Conservation (phyloP, 495 filamentous ascomycete species). For the Hypoxylon perforatum region DNA sequence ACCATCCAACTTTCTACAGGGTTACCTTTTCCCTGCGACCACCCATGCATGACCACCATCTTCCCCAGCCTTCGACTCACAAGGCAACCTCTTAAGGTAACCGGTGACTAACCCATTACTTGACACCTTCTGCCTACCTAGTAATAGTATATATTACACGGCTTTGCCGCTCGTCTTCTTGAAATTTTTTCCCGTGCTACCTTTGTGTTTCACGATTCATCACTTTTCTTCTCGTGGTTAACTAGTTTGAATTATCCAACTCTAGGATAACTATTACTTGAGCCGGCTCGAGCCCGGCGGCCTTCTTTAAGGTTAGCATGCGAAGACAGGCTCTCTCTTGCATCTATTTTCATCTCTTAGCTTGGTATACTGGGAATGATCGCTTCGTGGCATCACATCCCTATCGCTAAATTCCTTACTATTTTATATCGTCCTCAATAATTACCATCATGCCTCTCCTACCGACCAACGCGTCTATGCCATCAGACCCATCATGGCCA, state of each 20-base stretch:
- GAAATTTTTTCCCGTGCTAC: slow-evolving; percentile 6
- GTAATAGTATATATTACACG: slow-evolving; percentile 36
- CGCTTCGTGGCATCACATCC: slow-evolving; percentile 18
- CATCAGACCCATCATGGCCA: slow-evolving; percentile 45
- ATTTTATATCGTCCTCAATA: slow-evolving; percentile 14
- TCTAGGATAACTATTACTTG: slow-evolving; percentile 34
- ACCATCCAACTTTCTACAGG: slow-evolving; percentile 30
- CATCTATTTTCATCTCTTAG: slow-evolving; percentile 14
- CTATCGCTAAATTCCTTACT: slow-evolving; percentile 9
- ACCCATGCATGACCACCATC: slow-evolving; percentile 44
- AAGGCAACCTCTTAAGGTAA: slow-evolving; percentile 41
- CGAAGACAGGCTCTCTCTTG: slow-evolving; percentile 21
- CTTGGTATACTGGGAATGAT: slow-evolving; percentile 23
- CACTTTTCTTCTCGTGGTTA: slow-evolving; percentile 34
- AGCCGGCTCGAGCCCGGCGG: slow-evolving; percentile 46
- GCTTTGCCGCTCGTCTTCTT: slow-evolving; percentile 11
- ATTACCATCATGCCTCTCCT: slow-evolving; percentile 41
- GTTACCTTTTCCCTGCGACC: slow-evolving; percentile 24
- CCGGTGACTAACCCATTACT: slow-evolving; percentile 45
- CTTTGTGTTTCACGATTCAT: slow-evolving; percentile 29
- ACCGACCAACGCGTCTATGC: slow-evolving; percentile 35
- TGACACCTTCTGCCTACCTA: slow-evolving; percentile 44
- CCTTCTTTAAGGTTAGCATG: slow-evolving; percentile 33
- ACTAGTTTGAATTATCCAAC: slow-evolving; percentile 26
- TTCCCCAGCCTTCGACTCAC: slow-evolving; percentile 37